Evolutionary conservation across 169 alveolate genomes (phyloP), one percentile per base, ranked within the genome.

Genomic region (Sarcocystis neurona): DNA sequence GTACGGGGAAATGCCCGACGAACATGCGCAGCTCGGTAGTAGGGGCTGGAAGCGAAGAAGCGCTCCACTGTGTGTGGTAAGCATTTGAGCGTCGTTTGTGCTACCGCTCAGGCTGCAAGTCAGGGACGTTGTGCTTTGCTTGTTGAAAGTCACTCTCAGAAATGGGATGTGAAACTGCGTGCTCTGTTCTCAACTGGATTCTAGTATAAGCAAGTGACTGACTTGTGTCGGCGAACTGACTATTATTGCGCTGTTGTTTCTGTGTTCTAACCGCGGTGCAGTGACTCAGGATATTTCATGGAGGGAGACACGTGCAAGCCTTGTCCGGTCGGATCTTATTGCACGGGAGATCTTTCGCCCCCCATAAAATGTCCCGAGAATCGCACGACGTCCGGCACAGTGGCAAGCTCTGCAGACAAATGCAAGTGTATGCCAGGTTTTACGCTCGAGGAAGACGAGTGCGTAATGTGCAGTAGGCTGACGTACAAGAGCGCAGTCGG

Each of bases 1-100:
- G 91, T 53, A 87, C 91, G 5, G 91, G 91, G 39, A 50, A 84
- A 6, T 87, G 91, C 79, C 91, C 91, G 44, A 79, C 60, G 41
- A 85, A 87, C 79, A 87, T 87, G 91, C 82, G 58, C 75, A 87
- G 91, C 63, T 85, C 66, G 46, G 78, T 75, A 39, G 47, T 46
- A 37, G 91, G 91, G 0, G 91, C 91, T 37, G 91, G 70, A 18
- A 87, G 88, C 39, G 50, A 75, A 75, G 88, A 87, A 63, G 79
- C 72, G 41, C 91, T 87, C 20, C 50, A 50, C 46, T 87, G 91
- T 74, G 60, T 48, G 84, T 87, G 91, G 91, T 86, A 75, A 86
- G 91, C n/a, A n/a, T n/a, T n/a, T n/a, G n/a, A n/a, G n/a, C n/a
- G n/a, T n/a, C n/a, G n/a, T n/a, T n/a, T n/a, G n/a, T n/a, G n/a